Evolutionary conservation across 805 yeast species (phyloP), one percentile per base, ranked within the genome.

Genomic region (Candida cerambycidarum): DNA sequence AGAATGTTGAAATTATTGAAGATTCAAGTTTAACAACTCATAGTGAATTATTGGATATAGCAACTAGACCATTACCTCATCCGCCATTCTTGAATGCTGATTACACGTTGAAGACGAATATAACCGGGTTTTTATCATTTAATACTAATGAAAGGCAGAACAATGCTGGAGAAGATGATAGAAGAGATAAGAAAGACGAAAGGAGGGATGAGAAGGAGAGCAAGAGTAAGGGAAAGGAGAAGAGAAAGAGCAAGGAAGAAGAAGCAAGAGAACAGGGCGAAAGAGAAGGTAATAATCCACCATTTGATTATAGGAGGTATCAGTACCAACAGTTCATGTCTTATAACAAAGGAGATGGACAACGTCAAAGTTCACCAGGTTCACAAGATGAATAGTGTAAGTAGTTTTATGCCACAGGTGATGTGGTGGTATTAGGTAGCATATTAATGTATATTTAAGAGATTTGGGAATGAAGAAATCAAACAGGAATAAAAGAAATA

Each of bases 1-100:
- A 65, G 32, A 62, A 67, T 39, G 75, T 70, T 1, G 72, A 64
- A 33, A 53, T 63, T 9, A 59, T 66, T 16, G 71, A 65, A 37
- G 71, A 66, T 38, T 52, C 42, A 19, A 47, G 31, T 47, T 33
- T 37, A 38, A 32, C 34, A 11, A 38, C 40, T 38, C 35, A 38
- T 38, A 34, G 35, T 44, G 46, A 49, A 23, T n/a, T 49, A 8
- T 24, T 34, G n/a, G 48, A 42, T 7, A 25, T 49, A 5, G 42
- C 50, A 4, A 44, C 54, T 13, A 51, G 50, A 27, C 61, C 68
- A 6, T 46, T 62, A 28, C 63, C 67, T 3, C 65, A 55, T 33
- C 66, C 67, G 1, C 58, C 53, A 33, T 62, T 54, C 35, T 55
- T 63, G 46, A 61, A 60, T 43, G 44, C 56, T 16, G 66, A 63